Evolutionary conservation across 1,284 basidiomycete species (phyloP).

Genomic region (Ceratobasidium sp.): DNA sequence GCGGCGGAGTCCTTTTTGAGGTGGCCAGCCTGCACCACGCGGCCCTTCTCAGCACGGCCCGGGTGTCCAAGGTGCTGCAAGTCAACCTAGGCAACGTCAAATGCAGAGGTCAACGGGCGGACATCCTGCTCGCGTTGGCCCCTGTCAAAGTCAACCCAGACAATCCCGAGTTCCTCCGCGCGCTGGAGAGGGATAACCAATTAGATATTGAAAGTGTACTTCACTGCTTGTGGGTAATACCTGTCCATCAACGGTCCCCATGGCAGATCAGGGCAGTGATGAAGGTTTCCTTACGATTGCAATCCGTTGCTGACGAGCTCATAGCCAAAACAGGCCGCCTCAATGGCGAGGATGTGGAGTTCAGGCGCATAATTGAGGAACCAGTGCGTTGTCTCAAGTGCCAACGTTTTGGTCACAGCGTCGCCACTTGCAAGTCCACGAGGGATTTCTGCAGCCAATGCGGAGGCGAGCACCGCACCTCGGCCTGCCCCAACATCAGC

Average conservation of each 20-base stretch:
- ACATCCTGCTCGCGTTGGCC: not conserved
- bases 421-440: not conserved
- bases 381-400: constrained; percentile 25
- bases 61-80: not conserved
- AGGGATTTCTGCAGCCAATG: too few relatives aligned
- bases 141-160: not conserved
- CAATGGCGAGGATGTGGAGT: not conserved
- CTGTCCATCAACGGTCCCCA: not conserved
- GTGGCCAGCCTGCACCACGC: not conserved
- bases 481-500: too few relatives aligned
- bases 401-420: too few relatives aligned
- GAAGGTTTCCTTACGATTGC: not conserved
- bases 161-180: not conserved
- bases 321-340: not conserved
- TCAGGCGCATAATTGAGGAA: not conserved
- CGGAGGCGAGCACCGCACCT: too few relatives aligned
- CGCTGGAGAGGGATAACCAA: constrained; percentile 9
- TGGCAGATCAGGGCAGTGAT: not conserved
- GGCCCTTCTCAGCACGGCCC: not conserved
- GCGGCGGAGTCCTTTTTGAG: not conserved
- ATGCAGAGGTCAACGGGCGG: not conserved
- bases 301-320: constrained; percentile 1
- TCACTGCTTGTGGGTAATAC: not conserved
- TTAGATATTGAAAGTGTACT: not conserved
- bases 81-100: not conserved